Evolutionary conservation across 352 stramenopile genomes (phyloP).

Genomic region (Globisporangium canariense): DNA sequence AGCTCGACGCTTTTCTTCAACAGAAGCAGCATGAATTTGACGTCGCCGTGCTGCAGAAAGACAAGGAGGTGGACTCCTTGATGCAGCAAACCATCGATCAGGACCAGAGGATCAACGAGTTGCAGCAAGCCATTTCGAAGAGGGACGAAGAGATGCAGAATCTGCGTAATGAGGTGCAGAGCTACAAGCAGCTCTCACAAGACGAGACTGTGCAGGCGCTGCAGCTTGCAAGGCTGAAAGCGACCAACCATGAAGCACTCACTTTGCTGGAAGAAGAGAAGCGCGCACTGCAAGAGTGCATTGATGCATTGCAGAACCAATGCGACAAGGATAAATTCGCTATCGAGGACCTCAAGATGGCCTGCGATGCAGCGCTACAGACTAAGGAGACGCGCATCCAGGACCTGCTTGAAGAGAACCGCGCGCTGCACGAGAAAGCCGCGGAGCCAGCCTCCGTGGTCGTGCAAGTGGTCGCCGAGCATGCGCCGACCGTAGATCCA

Average conservation of each 20-base stretch:
- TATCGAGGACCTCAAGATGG: background rate
- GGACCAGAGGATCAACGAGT: conserved; percentile 27
- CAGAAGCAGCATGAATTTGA: conserved; percentile 8
- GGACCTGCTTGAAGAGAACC: conserved; percentile 31
- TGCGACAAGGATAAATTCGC: conserved; percentile 2
- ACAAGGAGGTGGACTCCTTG: conserved; percentile 43
- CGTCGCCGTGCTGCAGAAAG: conserved; percentile 15
- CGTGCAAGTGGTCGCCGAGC: conserved; percentile 12
- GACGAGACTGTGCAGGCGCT: conserved; percentile 75
- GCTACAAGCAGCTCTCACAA: conserved; percentile 47
- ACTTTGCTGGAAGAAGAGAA: conserved; percentile 59
- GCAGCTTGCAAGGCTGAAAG: conserved; percentile 60
- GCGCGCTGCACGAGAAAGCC: conserved; percentile 14
- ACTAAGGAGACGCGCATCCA: conserved; percentile 19
- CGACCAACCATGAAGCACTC: conserved; percentile 55
- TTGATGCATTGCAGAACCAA: conserved; percentile 19
- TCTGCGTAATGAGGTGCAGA: conserved; percentile 30
- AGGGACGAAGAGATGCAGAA: conserved; percentile 29
- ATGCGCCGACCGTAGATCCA: background rate
- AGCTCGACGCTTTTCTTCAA: conserved; percentile 3
- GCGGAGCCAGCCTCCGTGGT: background rate
- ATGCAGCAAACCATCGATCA: conserved; percentile 44
- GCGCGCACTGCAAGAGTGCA: conserved; percentile 29
- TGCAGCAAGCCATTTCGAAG: conserved; percentile 23
- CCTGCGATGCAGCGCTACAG: conserved; percentile 20